phyloP scores from a whole-genome alignment of 495 filamentous ascomycete species.

The Talaromyces ruber region DNA sequence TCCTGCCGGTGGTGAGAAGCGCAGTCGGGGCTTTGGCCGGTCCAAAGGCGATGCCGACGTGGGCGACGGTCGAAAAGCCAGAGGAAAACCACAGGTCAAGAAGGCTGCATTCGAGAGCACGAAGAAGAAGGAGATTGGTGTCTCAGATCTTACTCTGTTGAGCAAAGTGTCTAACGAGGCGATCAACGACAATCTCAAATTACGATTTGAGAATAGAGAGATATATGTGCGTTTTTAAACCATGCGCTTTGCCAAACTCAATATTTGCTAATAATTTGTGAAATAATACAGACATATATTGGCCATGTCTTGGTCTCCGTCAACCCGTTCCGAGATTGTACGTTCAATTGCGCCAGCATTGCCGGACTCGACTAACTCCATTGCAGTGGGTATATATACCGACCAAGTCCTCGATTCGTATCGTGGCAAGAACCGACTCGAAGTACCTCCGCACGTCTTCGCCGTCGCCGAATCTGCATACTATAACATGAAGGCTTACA shows the following conservation, averaged over 20 bases:
- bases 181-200: constrained; percentile 98
- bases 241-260: background rate
- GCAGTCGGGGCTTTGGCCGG: constrained; percentile 38
- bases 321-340: constrained; percentile 93
- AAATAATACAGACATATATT: constrained; percentile 72
- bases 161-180: constrained; percentile 98
- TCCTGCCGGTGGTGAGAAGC: constrained; percentile 39
- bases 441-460: constrained; percentile 95
- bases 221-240: constrained; percentile 72
- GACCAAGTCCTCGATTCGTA: constrained; percentile 86
- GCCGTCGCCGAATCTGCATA: constrained; percentile 94
- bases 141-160: constrained; percentile 94
- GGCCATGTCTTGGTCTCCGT: constrained; percentile 99
- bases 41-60: constrained; percentile 37
- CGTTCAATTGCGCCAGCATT: constrained; percentile 21
- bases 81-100: constrained; percentile 65
- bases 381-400: constrained; percentile 89
- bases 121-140: constrained; percentile 99
- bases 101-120: constrained; percentile 92
- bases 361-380: background rate
- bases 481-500: constrained; percentile 99
- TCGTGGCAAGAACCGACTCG: constrained; percentile 90
- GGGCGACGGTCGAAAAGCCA: constrained; percentile 34
- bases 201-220: constrained; percentile 90
- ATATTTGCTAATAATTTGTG: background rate